Base-by-base conservation (phyloP, 2,329 filamentous ascomycete genomes). In the Ramichloridium luteum region DNA sequence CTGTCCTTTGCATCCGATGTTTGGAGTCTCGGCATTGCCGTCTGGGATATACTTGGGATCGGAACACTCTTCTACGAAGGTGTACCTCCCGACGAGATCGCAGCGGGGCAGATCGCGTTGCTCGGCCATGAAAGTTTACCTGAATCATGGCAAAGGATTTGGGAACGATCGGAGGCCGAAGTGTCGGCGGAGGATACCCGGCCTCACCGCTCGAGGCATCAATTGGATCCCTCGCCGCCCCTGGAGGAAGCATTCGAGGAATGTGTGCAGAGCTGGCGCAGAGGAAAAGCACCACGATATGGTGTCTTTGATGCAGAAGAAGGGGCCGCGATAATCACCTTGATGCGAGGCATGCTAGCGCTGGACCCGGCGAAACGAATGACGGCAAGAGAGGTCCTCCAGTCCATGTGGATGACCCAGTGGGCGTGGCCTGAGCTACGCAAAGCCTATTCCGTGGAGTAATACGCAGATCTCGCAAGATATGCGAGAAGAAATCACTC, bases 31-130 rank as follows among this genome's bases (percentile, higher is more conserved):
- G 27, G 27, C 13, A 9, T 18, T 12, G 27, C 27, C 16, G 18
- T 29, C 10, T 29, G 27, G 27, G 27, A 18, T 8, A 29, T 29
- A 15, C 8, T 29, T n/a, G 27, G 27, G 9, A 29, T 29, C 13
- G 18, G 18, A 18, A n/a, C 9, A 12, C 14, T 29, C 11, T 29
- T 29, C 15, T 16, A 16, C 16, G 27, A 29, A 4, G 14, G 1
- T 1, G 27, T 16, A 3, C 6, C 27, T 14, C 27, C 15, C 8
- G 16, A 29, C 8, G 13, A 15, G 27, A 29, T 18, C 8, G 27
- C 18, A 5, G 27, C 27, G 10, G 13, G 18, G 18, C 27, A 29
- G 8, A n/a, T 29, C 8, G 27, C 15, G 13, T 10, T 29, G 8
- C 6, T 29, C 8, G 27, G 27, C 11, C 8, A 2, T 5, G 5